Evolutionary conservation across 208 protist genomes (phyloP), one percentile per base, ranked within the genome.

Genomic region (Trypanosoma conorhini): DNA sequence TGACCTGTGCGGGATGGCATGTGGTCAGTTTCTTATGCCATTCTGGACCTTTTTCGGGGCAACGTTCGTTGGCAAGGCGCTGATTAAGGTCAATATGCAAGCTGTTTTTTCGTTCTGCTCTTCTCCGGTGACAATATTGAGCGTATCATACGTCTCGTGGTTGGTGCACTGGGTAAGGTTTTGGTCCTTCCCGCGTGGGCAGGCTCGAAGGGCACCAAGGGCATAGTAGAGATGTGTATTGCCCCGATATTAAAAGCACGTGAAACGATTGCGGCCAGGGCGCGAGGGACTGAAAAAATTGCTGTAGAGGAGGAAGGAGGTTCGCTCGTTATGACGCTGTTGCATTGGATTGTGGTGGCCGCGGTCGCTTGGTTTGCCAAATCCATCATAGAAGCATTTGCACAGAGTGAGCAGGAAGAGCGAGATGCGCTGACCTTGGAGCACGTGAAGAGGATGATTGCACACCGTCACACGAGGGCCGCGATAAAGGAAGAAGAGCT

Each of bases 11-110:
- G 97, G 97, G 52, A 91, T 99, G 79, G 94, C 95, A 35, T 99
- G 97, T 75, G 98, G 98, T 13, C 92, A 98, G 66, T 98, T 97
- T 56, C 73, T 97, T 24, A 97, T 99, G 77, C 98, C 98, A 22
- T 99, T 99, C 72, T 96, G 84, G 81, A 98, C 89, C 22, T 99
- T 99, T 82, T 99, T 99, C 72, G 86, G 85, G 17, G 98, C 98
- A 42, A 98, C 97, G 7, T 69, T 98, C 22, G 84, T 99, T 59
- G 98, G 98, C 63, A 99, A 99, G 76, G 97, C 94, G 22, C 56
- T 98, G 33, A 84, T 97, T 74, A 98, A 98, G 67, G 91, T 96
- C 31, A 87, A 84, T 62, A 52, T 96, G 75, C 94, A 98, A 77
- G 83, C 89, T 15, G 21, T 95, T 26, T 96, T 98, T 94, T 98